Base-by-base conservation (phyloP, 2,329 filamentous ascomycete genomes). In the Fusarium sp. region DNA sequence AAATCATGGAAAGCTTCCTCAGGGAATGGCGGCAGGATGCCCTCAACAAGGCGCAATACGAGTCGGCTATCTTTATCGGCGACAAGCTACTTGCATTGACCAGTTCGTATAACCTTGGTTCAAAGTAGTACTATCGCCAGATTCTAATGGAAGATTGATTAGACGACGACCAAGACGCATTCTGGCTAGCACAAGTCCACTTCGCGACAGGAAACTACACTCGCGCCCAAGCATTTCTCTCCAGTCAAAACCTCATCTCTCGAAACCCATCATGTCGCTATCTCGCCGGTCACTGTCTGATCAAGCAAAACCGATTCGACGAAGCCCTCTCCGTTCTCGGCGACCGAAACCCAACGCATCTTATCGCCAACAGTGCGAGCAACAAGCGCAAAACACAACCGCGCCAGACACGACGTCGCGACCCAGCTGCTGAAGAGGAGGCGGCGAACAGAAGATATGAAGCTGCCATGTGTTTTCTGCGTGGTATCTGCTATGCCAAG, bases 121-220 rank as follows among this genome's bases (percentile, higher is more conserved):
- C 13, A 10, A 21, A 42, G 11, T 14, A 31, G 14, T 12, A 8
- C n/a, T n/a, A 16, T 23, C 5, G 16, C 28, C 41, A 6, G 26
- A 10, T 5, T 55, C 72, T 73, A 62, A 62, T 58, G 46, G 13
- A 16, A 7, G 28, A 26, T 18, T 31, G 18, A 11, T 18, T 42
- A 98, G 96, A 94, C 77, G 92, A 95, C 79, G 94, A 97, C 76
- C 91, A 93, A 70, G 96, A 99, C 79, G 95, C 94, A 42, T 97
- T 97, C 78, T 98, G 94, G 91, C 90, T 99, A 44, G 96, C 96
- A n/a, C 95, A 98, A 81, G 93, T 97, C 39, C 95, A 99, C 81
- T 99, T 98, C 82, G 92, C 91, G 53, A 96, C 93, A 50, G 94
- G 93, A 74, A 97, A 98, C 83, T 98, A 97, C 80, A 96, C 92